These are phyloP conservation scores for Teratosphaeria epicoccoides DNA, from an alignment of 2,329 filamentous ascomycete genomes.

Conservation along the genomic window DNA sequence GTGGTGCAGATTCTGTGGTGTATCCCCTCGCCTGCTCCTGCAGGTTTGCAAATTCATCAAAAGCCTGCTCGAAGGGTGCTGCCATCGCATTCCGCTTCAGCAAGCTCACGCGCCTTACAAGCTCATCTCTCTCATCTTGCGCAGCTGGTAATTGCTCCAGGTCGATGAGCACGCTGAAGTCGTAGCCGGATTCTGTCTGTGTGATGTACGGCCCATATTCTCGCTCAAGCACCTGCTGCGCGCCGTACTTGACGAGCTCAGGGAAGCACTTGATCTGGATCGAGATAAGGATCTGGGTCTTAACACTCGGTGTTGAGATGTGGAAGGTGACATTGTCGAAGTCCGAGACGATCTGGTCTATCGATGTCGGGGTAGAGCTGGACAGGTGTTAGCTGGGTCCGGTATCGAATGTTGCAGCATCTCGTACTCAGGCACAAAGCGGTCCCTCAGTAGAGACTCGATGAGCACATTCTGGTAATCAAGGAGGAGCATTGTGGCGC, in stretches of 20 bases:
- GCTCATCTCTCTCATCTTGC: slow-evolving; percentile 74
- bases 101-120: slow-evolving; percentile 77
- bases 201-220: slow-evolving; percentile 94
- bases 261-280: slow-evolving; percentile 90
- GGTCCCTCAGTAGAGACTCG: slow-evolving; percentile 87
- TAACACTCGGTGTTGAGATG: slow-evolving; percentile 88
- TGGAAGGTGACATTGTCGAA: slow-evolving; percentile 99
- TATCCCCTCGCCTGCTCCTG: slow-evolving; percentile 85
- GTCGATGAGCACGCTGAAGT: slow-evolving; percentile 89
- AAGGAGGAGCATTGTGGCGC: slow-evolving; percentile 64
- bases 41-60: slow-evolving; percentile 79
- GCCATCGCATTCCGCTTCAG: slow-evolving; percentile 99
- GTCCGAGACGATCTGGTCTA: slow-evolving; percentile 97
- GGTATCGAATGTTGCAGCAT: slow-evolving; percentile 1
- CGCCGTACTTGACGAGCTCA: slow-evolving; percentile 87
- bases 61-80: slow-evolving; percentile 93
- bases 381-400: slow-evolving; percentile 17
- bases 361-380: slow-evolving; percentile 74
- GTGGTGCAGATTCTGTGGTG: slow-evolving; percentile 85
- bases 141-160: slow-evolving; percentile 74
- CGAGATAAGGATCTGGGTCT: slow-evolving; percentile 89
- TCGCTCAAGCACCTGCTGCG: slow-evolving; percentile 77
- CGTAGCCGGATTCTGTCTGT: slow-evolving; percentile 76
- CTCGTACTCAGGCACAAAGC: slow-evolving; percentile 49
- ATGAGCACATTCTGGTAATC: slow-evolving; percentile 99